These are phyloP conservation scores for Aspergillus pseudoterreus DNA, from an alignment of 2,329 filamentous ascomycete species.

Conservation along the genomic window DNA sequence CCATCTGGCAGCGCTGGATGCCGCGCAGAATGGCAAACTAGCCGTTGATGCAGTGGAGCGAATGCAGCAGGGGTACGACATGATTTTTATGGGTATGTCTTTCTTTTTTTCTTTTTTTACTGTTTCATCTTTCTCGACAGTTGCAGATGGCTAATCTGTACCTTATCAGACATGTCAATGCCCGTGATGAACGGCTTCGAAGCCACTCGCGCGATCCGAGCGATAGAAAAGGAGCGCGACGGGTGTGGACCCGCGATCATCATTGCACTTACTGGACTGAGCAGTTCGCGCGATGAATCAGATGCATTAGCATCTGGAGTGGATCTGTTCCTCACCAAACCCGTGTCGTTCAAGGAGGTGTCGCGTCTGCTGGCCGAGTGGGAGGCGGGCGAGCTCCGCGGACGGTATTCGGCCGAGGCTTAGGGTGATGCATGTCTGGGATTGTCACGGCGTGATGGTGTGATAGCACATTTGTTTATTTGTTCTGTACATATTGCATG, in stretches of 20 bases:
- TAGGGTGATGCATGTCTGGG: neutral
- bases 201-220: conserved; percentile 45
- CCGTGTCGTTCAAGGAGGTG: conserved; percentile 44
- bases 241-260: conserved; percentile 34
- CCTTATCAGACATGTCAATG: conserved; percentile 42
- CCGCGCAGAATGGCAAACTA: conserved; percentile 41
- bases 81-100: conserved; percentile 43
- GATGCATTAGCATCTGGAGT: conserved; percentile 43
- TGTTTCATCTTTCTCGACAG: too few species aligned
- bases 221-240: conserved; percentile 35
- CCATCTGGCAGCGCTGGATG: conserved; percentile 29
- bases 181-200: conserved; percentile 49
- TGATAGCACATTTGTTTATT: too few species aligned
- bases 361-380: conserved; percentile 36
- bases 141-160: too few species aligned
- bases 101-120: too few species aligned
- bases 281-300: conserved; percentile 40
- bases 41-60: conserved; percentile 40
- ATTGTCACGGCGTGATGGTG: neutral
- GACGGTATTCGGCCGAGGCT: neutral
- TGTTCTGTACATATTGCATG: too few species aligned
- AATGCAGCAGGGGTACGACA: conserved; percentile 34
- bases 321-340: conserved; percentile 47
- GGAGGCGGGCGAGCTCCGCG: conserved; percentile 15
- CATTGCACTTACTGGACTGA: conserved; percentile 45